Conservation (phyloP, 2,329 filamentous ascomycete species). For the Boeremia exigua region DNA sequence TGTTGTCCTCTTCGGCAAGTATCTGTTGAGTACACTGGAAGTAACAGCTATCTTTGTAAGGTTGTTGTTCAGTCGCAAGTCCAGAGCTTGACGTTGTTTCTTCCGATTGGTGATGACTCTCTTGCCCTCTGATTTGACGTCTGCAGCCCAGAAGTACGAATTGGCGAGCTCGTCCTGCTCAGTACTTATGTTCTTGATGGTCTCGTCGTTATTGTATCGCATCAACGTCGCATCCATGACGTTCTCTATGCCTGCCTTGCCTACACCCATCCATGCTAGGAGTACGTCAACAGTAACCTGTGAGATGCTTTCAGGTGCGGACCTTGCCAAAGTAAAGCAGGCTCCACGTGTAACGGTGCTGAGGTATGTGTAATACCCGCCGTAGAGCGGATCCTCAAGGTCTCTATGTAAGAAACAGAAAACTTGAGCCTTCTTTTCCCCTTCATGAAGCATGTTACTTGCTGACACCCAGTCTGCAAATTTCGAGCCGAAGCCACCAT, state of each 20-base stretch:
- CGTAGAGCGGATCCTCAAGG: conserved; percentile 7
- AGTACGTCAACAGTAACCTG: conserved; percentile 52
- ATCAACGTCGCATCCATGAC: conserved; percentile 23
- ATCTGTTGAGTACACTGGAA: conserved; percentile 22
- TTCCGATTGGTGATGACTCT: background rate
- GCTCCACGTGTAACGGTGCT: conserved; percentile 52
- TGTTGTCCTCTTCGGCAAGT: conserved; percentile 46
- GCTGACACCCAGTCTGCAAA: conserved; percentile 57
- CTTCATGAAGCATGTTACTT: conserved; percentile 42
- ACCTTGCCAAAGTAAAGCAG: conserved; percentile 44
- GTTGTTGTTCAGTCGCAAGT: conserved; percentile 16
- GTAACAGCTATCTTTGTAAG: conserved; percentile 22
- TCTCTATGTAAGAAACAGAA: conserved; percentile 51
- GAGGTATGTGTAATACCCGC: conserved; percentile 52
- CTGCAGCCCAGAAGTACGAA: conserved; percentile 26
- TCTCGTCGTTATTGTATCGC: conserved; percentile 24
- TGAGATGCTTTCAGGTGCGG: conserved; percentile 45
- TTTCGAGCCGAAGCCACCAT: conserved; percentile 40
- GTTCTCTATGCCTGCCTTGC: conserved; percentile 21
- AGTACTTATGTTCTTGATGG: conserved; percentile 26
- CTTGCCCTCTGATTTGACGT: background rate
- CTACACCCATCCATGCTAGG: conserved; percentile 54
- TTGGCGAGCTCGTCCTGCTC: conserved; percentile 23
- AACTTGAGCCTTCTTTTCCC: conserved; percentile 52
- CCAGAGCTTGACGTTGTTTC: conserved; percentile 2